Evolutionary conservation across 2,329 filamentous ascomycete genomes (phyloP).

Genomic region (Aureobasidium namibiae): DNA sequence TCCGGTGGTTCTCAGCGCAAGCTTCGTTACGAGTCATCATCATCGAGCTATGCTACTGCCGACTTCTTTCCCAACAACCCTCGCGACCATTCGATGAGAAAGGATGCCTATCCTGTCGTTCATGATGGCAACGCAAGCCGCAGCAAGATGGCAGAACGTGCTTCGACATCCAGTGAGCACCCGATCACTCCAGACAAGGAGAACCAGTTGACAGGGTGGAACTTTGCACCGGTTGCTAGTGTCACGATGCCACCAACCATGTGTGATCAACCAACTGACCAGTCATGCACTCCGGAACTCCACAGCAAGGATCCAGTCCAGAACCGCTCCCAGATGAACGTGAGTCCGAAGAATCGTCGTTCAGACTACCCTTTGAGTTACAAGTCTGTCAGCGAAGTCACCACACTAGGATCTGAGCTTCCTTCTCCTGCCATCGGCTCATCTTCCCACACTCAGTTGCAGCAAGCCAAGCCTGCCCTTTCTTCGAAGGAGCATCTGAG

Average conservation of each 20-base stretch:
- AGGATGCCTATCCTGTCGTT: constrained; percentile 21
- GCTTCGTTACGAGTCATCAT: constrained; percentile 21
- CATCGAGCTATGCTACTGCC: constrained; percentile 29
- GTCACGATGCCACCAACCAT: constrained; percentile 1
- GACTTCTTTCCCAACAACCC: constrained; percentile 33
- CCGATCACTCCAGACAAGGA: constrained; percentile 18
- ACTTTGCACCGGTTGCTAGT: constrained; percentile 14
- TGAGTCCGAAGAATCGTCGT: constrained; percentile 15
- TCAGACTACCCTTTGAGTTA: neutral
- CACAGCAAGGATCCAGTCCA: constrained; percentile 7
- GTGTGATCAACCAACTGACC: neutral
- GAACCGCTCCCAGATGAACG: constrained; percentile 13
- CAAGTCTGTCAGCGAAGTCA: constrained; percentile 8
- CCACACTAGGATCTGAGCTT: neutral
- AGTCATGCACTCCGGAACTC: neutral
- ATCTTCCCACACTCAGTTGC: neutral
- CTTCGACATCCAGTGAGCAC: constrained; percentile 1
- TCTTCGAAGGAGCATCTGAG: neutral
- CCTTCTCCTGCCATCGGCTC: neutral
- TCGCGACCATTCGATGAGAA: constrained; percentile 28
- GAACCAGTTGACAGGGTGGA: constrained; percentile 18
- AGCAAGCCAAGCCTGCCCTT: neutral
- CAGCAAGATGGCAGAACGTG: neutral
- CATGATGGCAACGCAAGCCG: neutral
- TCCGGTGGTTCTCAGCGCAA: constrained; percentile 10